Evolutionary conservation across 257 asterid species (phyloP).

Genomic region (Solanum sejunctum): DNA sequence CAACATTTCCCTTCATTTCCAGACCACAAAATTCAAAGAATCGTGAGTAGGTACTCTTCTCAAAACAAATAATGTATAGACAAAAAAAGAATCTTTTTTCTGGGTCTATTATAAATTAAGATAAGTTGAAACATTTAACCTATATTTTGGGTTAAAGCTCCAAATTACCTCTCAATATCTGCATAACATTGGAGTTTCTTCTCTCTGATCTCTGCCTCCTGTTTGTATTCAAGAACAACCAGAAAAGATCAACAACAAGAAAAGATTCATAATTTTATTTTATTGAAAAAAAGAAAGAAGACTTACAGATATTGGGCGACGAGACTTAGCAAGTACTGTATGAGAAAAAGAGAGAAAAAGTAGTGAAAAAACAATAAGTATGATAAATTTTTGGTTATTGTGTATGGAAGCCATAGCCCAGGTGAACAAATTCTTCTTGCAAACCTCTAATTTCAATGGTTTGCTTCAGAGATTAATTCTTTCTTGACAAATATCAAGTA

Average conservation of each 20-base stretch:
- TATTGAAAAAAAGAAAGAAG: background rate
- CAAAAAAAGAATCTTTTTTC: background rate
- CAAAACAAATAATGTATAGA: background rate
- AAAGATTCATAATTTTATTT: background rate
- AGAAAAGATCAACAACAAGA: background rate
- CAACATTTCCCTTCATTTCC: background rate
- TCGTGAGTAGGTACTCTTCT: too few species aligned
- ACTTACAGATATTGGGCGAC: constrained; percentile 64
- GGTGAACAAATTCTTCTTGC: background rate
- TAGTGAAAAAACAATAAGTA: constrained; percentile 7
- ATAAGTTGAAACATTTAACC: background rate
- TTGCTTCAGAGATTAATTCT: background rate
- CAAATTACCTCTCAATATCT: constrained; percentile 67
- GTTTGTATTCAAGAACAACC: background rate
- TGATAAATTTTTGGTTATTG: background rate
- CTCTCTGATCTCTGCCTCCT: constrained; percentile 62
- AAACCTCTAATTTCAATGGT: background rate
- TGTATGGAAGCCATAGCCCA: constrained; percentile 2
- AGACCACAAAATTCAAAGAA: background rate
- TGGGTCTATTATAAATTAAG: background rate
- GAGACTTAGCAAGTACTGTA: constrained; percentile 49
- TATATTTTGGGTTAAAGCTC: background rate
- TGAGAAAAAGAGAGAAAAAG: constrained; percentile 15
- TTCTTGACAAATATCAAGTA: background rate
- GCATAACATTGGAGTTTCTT: constrained; percentile 71